Evolutionary conservation across 306 rosid genomes (phyloP).

Genomic region (Erythrophleum fordii): DNA sequence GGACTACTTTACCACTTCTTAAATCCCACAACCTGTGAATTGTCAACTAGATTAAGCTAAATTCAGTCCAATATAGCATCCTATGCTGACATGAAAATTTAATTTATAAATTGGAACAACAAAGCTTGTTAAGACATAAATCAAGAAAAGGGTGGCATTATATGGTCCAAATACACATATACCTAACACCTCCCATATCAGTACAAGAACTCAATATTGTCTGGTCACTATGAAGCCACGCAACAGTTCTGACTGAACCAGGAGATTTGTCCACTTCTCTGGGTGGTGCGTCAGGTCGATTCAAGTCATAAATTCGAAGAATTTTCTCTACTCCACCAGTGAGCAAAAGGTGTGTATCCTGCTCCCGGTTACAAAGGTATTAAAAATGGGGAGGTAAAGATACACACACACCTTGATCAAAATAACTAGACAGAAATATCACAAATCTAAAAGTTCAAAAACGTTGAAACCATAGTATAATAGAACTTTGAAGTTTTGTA

Average conservation of each 20-base stretch:
- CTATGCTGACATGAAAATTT: background rate
- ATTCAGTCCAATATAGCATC: constrained; percentile 27
- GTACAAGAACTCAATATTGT: constrained; percentile 93
- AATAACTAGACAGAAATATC: background rate
- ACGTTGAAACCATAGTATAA: constrained; percentile 2
- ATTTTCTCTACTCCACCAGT: constrained; percentile 93
- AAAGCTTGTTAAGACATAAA: background rate
- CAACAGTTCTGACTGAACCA: constrained; percentile 91
- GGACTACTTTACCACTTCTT: constrained; percentile 87
- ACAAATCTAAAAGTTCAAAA: background rate
- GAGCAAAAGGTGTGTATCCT: constrained; percentile 88
- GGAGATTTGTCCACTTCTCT: constrained; percentile 94
- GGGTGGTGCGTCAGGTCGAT: constrained; percentile 90
- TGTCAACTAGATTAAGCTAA: constrained; percentile 28
- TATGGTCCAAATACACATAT: too few species aligned
- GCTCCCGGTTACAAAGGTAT: constrained; percentile 37
- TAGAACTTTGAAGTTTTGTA: background rate
- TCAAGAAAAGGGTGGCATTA: background rate
- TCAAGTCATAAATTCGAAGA: constrained; percentile 87
- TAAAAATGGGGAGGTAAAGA: background rate
- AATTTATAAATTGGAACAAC: constrained; percentile 6
- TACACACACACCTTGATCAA: background rate
- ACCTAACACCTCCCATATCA: constrained; percentile 97
- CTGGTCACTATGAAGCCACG: constrained; percentile 98
- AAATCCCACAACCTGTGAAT: constrained; percentile 84